Evolutionary conservation across 2,329 filamentous ascomycete genomes (phyloP), one percentile per base, ranked within the genome.

Genomic region (Arthroderma uncinatum): DNA sequence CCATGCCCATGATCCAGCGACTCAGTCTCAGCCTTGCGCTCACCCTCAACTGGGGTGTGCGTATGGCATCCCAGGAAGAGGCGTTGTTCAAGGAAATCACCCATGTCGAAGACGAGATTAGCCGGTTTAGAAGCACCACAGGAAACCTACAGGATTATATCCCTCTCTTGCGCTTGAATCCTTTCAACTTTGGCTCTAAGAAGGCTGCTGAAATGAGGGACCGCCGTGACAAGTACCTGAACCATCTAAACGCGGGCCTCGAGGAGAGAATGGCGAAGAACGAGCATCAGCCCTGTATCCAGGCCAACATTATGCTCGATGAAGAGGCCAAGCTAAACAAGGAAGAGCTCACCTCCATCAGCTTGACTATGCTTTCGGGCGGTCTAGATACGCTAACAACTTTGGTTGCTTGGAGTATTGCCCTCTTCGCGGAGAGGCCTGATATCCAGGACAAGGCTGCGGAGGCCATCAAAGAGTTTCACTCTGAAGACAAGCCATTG

Each of bases 1-100:
- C 83, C 0, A 82, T 85, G 80, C 81, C 82, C 0, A 82, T 84
- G 78, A 84, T 86, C 48, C 83, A 85, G 63, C 78, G 83, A 0
- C 74, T 86, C 0, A 80, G 77, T 10, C 69, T 86, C 2, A 83
- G 79, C n/a, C 72, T 86, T 2, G 78, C 81, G 0, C 67, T 86
- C 25, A 86, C 83, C 0, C 70, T 86, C 14, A 86, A 86, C 65
- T 86, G 82, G 82, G 84, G 83, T 0, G 78, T 79, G 0, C 76
- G 83, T 0, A 78, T 86, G 67, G 75, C 74, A 10, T 80, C 76
- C 14, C 77, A 82, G 56, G 74, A 84, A n/a, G 77, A 82, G 56
- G 72, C 76, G 5, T 70, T 84, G n/a, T 83, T 85, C 60, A 71
- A 77, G 16, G 82, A 84, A 64, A 83, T 84, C 58, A 82, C 79